Conservation (phyloP, 495 filamentous ascomycete species). For the Parachaetomium inaequale region DNA sequence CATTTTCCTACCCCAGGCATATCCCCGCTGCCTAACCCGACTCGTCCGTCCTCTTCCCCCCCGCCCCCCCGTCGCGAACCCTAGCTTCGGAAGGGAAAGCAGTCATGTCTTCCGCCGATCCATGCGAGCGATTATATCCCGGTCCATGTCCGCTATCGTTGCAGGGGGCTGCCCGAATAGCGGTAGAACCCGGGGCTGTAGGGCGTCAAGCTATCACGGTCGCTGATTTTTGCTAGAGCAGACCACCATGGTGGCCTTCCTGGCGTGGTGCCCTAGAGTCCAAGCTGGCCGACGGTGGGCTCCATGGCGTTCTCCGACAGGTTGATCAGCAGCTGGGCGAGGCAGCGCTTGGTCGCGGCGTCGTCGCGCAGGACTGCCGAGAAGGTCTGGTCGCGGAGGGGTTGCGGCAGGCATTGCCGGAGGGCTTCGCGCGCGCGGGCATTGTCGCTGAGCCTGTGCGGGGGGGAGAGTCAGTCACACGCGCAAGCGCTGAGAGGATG, state of each 20-base stretch:
- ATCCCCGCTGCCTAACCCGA: background rate
- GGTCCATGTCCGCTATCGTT: background rate
- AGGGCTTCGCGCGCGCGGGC: constrained; percentile 92
- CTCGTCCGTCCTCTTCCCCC: background rate
- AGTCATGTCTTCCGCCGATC: background rate
- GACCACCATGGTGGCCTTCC: background rate
- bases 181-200: background rate
- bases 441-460: constrained; percentile 80
- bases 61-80: background rate
- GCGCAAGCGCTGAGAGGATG: background rate
- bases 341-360: constrained; percentile 94
- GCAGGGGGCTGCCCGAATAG: background rate
- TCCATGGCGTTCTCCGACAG: constrained; percentile 90
- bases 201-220: background rate
- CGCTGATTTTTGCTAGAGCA: background rate
- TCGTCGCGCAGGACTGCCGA: constrained; percentile 94
- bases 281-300: constrained; percentile 34
- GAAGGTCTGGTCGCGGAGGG: constrained; percentile 94
- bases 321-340: constrained; percentile 94
- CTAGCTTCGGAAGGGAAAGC: background rate
- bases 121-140: background rate
- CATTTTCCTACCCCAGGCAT: background rate
- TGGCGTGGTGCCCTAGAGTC: constrained; percentile 20
- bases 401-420: constrained; percentile 93
- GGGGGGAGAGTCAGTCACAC: background rate